Evolutionary conservation across 2,329 filamentous ascomycete species (phyloP), one percentile per base, ranked within the genome.

Genomic region (Venturia asperata): DNA sequence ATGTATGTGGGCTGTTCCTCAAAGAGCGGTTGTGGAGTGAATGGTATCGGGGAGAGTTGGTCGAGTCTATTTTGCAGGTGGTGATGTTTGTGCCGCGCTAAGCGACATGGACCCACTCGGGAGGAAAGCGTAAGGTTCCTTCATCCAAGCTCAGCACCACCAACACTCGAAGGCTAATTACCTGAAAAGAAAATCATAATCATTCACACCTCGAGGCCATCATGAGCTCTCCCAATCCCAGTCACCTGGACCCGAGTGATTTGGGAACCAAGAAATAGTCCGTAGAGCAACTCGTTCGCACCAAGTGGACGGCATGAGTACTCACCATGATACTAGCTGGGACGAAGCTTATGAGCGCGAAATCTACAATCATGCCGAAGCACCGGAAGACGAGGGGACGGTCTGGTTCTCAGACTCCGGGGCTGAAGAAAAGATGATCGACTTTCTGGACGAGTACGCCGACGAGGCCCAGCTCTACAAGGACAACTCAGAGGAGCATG

Each of bases 391-490:
- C 79, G 88, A 88, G 67, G 93, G 93, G 69, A 96, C 92, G 39
- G 87, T 94, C 71, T 99, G 94, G 94, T 99, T 99, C 82, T 89
- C 92, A 74, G 94, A 97, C 78, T 90, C 91, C 41, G 86, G 89
- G 72, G 94, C 94, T 67, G 91, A 96, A 72, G 82, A 87, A 68
- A 92, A 92, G 72, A 86, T 96, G 67, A 77, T 96, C 30, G 75
- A 79, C 11, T 92, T 88, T 74, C 76, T 82, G 6, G 74, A 76
- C 17, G 67, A 70, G 6, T 83, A 96, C 9, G 79, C 79, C 3
- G 77, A 79, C 3, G 75, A 79, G 17, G 76, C 76, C 1, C 77
- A 80, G 37, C 73, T 85, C 68, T 73, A 75, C 68, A 80, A 73
- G 63, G 69, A 68, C 11, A 56, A 67, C 30, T 2, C 24, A n/a